Evolutionary conservation across 2,329 filamentous ascomycete species (phyloP).

Genomic region (Colletotrichum lentis): DNA sequence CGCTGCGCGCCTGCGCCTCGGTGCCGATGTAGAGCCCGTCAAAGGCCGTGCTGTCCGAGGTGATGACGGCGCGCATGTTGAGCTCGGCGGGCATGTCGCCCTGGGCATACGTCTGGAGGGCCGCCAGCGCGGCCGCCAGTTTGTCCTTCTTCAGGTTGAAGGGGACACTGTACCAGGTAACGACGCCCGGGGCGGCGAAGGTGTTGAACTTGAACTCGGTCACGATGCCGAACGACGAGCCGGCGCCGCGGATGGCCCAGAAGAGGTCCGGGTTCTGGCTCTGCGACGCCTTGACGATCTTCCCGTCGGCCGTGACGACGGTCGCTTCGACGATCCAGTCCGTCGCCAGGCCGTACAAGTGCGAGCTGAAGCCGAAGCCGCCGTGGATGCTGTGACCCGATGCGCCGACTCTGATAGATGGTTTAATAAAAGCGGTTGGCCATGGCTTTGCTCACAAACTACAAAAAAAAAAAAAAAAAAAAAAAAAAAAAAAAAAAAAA

Average conservation of each 20-base stretch:
- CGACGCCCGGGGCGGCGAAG: constrained; percentile 47
- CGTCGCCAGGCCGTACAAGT: constrained; percentile 43
- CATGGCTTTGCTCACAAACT: no score
- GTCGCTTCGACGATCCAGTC: constrained; percentile 49
- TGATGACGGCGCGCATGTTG: constrained; percentile 42
- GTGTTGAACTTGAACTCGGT: constrained; percentile 52
- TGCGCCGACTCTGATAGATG: constrained; percentile 51
- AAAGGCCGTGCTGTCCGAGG: constrained; percentile 38
- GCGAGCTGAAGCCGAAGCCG: constrained; percentile 49
- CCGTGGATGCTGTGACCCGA: constrained; percentile 53
- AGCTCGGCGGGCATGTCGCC: constrained; percentile 40
- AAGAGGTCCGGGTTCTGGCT: constrained; percentile 52
- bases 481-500: no score
- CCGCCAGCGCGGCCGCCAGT: constrained; percentile 19
- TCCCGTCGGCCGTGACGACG: constrained; percentile 50
- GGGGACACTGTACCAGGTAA: constrained; percentile 42
- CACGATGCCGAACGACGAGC: constrained; percentile 54
- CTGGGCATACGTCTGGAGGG: constrained; percentile 42
- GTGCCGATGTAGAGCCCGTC: constrained; percentile 45
- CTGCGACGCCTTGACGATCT: constrained; percentile 45
- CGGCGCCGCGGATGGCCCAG: constrained; percentile 55
- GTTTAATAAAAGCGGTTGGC: no score
- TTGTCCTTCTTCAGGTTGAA: constrained; percentile 11
- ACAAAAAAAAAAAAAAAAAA: no score
- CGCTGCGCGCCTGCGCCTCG: constrained; percentile 23